Evolutionary conservation across 2,329 filamentous ascomycete genomes (phyloP).

Genomic region (Aspergillus novoparasiticus): DNA sequence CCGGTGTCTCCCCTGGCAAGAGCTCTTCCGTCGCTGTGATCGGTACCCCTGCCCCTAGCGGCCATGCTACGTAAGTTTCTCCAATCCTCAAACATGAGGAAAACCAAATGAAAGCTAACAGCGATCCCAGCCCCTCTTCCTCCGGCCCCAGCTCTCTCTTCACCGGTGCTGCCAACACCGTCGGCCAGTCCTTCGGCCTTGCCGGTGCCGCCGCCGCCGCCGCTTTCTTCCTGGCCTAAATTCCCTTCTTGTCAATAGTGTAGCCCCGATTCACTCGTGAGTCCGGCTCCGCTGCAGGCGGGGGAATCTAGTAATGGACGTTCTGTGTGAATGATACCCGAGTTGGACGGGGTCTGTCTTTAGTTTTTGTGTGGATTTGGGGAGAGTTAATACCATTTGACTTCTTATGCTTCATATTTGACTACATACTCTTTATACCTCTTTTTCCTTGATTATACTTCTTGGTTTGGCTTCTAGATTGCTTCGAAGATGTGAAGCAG

Average conservation of each 20-base stretch:
- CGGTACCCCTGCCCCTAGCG: conserved; percentile 17
- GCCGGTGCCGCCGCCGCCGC: conserved; percentile 35
- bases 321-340: conserved; percentile 6
- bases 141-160: conserved; percentile 21
- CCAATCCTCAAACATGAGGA: too few species aligned
- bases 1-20: conserved; percentile 12
- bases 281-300: conserved; percentile 6
- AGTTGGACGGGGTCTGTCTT: conserved; percentile 19
- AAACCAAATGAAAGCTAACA: not conserved
- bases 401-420: conserved; percentile 21
- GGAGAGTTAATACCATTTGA: conserved; percentile 25
- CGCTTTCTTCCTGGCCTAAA: conserved; percentile 38
- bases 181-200: conserved; percentile 32
- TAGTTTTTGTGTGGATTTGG: conserved; percentile 22
- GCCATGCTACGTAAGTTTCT: conserved; percentile 22
- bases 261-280: conserved; percentile 26
- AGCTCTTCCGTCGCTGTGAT: conserved; percentile 20
- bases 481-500: not conserved
- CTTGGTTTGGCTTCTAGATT: conserved; percentile 25
- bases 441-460: conserved; percentile 19
- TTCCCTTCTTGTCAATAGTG: conserved; percentile 32
- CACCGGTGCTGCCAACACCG: conserved; percentile 34
- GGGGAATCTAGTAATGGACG: conserved; percentile 8
- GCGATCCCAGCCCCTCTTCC: conserved; percentile 17
- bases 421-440: conserved; percentile 15